A percentile compares a stretch with the other conserved stretches of the same genome.
phyloP scores from a whole-genome alignment of 768 basidiomycete species.

The Boletellus ananiceps region DNA sequence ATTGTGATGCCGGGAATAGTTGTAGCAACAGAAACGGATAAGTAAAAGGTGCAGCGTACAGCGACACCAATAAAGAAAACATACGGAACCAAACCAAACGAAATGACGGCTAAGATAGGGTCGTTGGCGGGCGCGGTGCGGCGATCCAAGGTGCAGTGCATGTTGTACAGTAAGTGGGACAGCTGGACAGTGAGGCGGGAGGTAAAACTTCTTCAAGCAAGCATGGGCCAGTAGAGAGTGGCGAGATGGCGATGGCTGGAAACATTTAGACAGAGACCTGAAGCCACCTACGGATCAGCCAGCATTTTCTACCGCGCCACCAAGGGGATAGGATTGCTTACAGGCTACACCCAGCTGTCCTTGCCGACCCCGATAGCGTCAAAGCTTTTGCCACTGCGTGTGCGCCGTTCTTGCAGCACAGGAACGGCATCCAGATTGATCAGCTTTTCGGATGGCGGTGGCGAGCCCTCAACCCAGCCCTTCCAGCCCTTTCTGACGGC shows the following conservation, averaged over 20 bases:
- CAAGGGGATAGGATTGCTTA: slow-evolving; percentile 34
- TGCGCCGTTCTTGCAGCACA: slow-evolving; percentile 66
- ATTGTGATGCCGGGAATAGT: slow-evolving; percentile 27
- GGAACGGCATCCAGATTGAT: slow-evolving; percentile 77
- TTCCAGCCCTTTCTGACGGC: slow-evolving; percentile 82
- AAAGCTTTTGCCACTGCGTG: slow-evolving; percentile 82
- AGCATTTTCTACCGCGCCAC: slow-evolving; percentile 51
- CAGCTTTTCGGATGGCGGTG: slow-evolving; percentile 71
- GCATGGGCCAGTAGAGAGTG: slow-evolving; percentile 1
- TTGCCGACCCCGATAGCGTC: slow-evolving; percentile 77
- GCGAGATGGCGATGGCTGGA: neutral
- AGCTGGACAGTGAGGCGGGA: slow-evolving; percentile 13
- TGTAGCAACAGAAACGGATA: slow-evolving; percentile 28
- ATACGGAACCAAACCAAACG: slow-evolving; percentile 18
- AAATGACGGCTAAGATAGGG: slow-evolving; percentile 19
- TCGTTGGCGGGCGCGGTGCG: slow-evolving; percentile 10
- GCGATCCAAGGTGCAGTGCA: slow-evolving; percentile 18
- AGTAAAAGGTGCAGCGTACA: slow-evolving; percentile 25
- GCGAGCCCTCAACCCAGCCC: slow-evolving; percentile 86
- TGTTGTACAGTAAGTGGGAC: slow-evolving; percentile 24
- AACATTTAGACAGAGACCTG: slow-evolving; percentile 4
- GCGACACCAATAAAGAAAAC: slow-evolving; percentile 26
- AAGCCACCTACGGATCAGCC: slow-evolving; percentile 14
- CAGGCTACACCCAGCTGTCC: slow-evolving; percentile 65
- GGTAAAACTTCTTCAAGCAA: slow-evolving; percentile 12